A percentile compares a stretch with the other conserved stretches of the same genome.
These are phyloP conservation scores for Botrytis pseudocinerea DNA, from an alignment of 2,329 filamentous ascomycete genomes.

Conservation along the genomic window DNA sequence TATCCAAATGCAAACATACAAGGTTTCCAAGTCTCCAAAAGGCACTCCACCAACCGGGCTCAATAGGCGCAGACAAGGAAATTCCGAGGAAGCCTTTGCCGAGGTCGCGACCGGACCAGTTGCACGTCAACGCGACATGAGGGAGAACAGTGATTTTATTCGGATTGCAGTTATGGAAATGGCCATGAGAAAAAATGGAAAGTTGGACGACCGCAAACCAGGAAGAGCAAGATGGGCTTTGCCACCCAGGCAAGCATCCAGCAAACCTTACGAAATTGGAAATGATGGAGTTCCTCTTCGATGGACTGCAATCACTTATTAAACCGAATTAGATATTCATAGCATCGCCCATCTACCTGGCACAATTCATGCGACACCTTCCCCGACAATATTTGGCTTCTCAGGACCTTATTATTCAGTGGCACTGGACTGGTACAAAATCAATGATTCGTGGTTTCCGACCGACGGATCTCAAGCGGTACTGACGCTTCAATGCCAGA, in stretches of 20 bases:
- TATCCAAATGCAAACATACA: constrained; percentile 72
- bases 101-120: constrained; percentile 45
- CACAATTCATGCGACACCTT: neutral
- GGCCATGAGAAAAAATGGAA: constrained; percentile 67
- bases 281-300: constrained; percentile 59
- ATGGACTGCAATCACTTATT: constrained; percentile 50
- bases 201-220: constrained; percentile 65
- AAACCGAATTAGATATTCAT: constrained; percentile 10
- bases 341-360: neutral
- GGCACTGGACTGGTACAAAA: neutral
- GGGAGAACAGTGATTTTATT: constrained; percentile 70
- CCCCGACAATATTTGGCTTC: neutral
- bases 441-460: neutral
- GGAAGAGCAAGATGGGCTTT: constrained; percentile 67
- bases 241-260: constrained; percentile 60
- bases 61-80: constrained; percentile 37
- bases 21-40: constrained; percentile 42
- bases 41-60: constrained; percentile 44
- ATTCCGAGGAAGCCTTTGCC: constrained; percentile 39
- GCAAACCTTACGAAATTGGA: constrained; percentile 57
- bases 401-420: neutral
- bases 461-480: constrained; percentile 14
- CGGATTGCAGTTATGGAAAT: constrained; percentile 71
- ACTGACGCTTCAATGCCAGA: constrained; percentile 4
- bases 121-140: constrained; percentile 64